Evolutionary conservation across 2,329 filamentous ascomycete genomes (phyloP).

Genomic region (Leptoxyphium fumago): DNA sequence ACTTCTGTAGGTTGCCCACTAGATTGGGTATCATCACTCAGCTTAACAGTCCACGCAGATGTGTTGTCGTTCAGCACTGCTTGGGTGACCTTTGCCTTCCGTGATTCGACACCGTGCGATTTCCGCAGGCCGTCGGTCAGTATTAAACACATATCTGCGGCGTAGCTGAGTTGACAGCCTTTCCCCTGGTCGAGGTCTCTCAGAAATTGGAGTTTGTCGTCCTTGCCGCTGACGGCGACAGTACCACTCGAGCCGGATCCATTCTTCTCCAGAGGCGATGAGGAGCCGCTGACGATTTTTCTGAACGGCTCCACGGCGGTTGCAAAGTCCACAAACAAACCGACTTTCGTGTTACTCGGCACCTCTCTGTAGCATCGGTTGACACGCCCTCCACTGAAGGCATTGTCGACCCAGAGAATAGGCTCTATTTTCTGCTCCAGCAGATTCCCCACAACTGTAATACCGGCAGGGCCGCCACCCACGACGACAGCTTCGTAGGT

Average conservation of each 20-base stretch:
- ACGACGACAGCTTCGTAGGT: slow-evolving; percentile 41
- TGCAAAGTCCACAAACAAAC: slow-evolving; percentile 43
- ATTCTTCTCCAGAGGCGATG: slow-evolving; percentile 18
- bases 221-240: slow-evolving; percentile 12
- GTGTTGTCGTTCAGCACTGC: slow-evolving; percentile 26
- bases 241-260: slow-evolving; percentile 15
- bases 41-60: slow-evolving; percentile 23
- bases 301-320: slow-evolving; percentile 39
- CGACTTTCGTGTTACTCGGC: slow-evolving; percentile 48
- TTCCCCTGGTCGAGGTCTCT: slow-evolving; percentile 40
- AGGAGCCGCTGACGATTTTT: slow-evolving; percentile 33
- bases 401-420: slow-evolving; percentile 45
- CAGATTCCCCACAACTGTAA: slow-evolving; percentile 47
- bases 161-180: slow-evolving; percentile 42
- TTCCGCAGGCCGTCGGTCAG: slow-evolving; percentile 32
- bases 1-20: slow-evolving; percentile 8
- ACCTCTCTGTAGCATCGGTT: slow-evolving; percentile 44
- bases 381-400: slow-evolving; percentile 32
- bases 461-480: slow-evolving; percentile 43
- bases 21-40: slow-evolving; percentile 18
- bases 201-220: slow-evolving; percentile 41
- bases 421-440: slow-evolving; percentile 38
- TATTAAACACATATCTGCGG: slow-evolving; percentile 39
- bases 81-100: slow-evolving; percentile 23
- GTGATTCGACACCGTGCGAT: slow-evolving; percentile 25